phyloP scores from a whole-genome alignment of 495 filamentous ascomycete species.

The Daldinia childiae region DNA sequence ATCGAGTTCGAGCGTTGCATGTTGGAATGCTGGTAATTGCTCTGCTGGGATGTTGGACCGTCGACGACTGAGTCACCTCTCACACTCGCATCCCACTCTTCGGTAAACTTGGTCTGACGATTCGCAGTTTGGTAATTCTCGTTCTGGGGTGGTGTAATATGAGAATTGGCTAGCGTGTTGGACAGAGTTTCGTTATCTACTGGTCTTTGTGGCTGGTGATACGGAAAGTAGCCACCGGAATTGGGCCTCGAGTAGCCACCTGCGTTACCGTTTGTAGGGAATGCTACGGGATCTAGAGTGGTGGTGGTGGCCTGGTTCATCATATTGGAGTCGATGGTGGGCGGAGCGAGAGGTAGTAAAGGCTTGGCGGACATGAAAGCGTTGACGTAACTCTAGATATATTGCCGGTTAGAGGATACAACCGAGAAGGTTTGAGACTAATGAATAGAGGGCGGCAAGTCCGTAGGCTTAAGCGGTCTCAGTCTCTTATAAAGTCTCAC shows the following conservation, averaged over 20 bases:
- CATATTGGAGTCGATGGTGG: slow-evolving; percentile 35
- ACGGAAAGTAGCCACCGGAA: slow-evolving; percentile 38
- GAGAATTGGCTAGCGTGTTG: slow-evolving; percentile 55
- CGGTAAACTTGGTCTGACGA: slow-evolving; percentile 62
- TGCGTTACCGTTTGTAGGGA: slow-evolving; percentile 20
- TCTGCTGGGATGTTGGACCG: slow-evolving; percentile 41
- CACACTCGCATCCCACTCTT: slow-evolving; percentile 76
- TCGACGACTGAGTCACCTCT: slow-evolving; percentile 70
- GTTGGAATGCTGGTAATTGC: slow-evolving; percentile 39
- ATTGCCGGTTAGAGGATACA: slow-evolving; percentile 16
- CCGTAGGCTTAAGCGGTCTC: slow-evolving; percentile 11
- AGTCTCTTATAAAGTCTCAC: slow-evolving; percentile 9
- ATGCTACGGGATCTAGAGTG: slow-evolving; percentile 24
- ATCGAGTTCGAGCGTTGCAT: slow-evolving; percentile 60
- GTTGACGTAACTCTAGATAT: slow-evolving; percentile 31
- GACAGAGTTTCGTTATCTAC: slow-evolving; percentile 52
- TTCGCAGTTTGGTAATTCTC: slow-evolving; percentile 30
- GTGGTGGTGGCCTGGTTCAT: slow-evolving; percentile 38
- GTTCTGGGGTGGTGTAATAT: slow-evolving; percentile 47
- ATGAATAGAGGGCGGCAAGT: slow-evolving; percentile 10
- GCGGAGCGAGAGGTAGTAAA: slow-evolving; percentile 25
- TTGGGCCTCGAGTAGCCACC: slow-evolving; percentile 32
- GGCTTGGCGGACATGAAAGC: slow-evolving; percentile 36
- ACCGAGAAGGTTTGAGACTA: slow-evolving; percentile 25
- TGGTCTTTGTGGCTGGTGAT: slow-evolving; percentile 38